Percentiles rank a stretch among this genome's conserved stretches.
Conservation (phyloP, 2,329 filamentous ascomycete species). For the Colletotrichum lindemuthianum region DNA sequence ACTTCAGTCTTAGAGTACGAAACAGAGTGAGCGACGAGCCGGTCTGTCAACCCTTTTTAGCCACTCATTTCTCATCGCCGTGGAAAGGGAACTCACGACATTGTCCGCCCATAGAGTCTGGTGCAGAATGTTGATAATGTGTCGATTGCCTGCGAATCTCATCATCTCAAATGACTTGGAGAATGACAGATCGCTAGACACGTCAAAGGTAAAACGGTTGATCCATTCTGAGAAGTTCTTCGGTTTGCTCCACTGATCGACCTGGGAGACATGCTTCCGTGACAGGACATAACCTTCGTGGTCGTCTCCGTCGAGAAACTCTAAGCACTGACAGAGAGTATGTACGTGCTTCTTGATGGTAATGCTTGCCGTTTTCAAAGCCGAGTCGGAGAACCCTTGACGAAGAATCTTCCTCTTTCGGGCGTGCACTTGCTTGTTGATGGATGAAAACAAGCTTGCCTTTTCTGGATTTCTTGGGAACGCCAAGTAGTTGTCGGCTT, state of each 20-base stretch:
- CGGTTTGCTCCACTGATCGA: constrained; percentile 6
- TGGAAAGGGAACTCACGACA: neutral
- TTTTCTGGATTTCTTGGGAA: constrained; percentile 21
- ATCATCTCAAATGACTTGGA: constrained; percentile 20
- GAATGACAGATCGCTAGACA: constrained; percentile 22
- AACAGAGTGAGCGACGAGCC: constrained; percentile 2
- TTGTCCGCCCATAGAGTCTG: constrained; percentile 26
- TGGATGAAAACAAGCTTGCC: constrained; percentile 17
- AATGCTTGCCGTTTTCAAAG: constrained; percentile 9
- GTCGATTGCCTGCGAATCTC: neutral
- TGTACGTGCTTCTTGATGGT: constrained; percentile 21
- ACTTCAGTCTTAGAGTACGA: constrained; percentile 8
- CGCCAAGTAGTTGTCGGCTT: constrained; percentile 18
- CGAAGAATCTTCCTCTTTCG: constrained; percentile 14
- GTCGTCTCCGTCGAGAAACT: constrained; percentile 10
- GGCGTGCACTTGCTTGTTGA: constrained; percentile 24
- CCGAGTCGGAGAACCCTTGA: constrained; percentile 22
- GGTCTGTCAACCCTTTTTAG: neutral
- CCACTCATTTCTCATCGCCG: neutral
- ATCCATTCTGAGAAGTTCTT: constrained; percentile 26
- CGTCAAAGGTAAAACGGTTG: constrained; percentile 25
- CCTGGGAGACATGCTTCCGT: neutral
- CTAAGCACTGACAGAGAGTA: constrained; percentile 22
- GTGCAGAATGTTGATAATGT: constrained; percentile 18
- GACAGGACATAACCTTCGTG: constrained; percentile 1